Evolutionary conservation across 1,284 basidiomycete genomes (phyloP).

Genomic region (Leccinum subatratum): DNA sequence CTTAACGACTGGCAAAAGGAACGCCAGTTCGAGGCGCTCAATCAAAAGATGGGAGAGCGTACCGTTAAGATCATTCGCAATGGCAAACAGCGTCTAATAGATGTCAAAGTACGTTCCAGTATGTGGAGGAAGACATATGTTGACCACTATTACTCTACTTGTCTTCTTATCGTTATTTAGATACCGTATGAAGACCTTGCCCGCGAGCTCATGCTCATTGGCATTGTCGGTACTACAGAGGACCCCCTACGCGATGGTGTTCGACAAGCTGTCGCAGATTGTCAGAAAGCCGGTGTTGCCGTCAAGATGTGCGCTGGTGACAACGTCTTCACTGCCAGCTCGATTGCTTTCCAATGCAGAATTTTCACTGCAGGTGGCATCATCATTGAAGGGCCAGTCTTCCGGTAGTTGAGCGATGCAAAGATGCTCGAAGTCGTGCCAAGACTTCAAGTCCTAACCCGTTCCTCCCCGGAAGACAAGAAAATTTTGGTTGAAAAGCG

Average conservation of each 20-base stretch:
- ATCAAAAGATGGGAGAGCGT: constrained; percentile 95
- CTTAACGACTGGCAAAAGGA: constrained; percentile 98
- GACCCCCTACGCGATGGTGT: constrained; percentile 93
- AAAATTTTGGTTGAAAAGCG: constrained; percentile 87
- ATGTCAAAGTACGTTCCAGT: constrained; percentile 60
- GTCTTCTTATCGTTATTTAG: constrained; percentile 26
- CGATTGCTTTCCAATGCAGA: constrained; percentile 92
- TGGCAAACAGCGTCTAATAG: constrained; percentile 75
- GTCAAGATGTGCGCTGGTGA: constrained; percentile 99
- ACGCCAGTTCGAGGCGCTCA: constrained; percentile 87
- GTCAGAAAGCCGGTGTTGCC: constrained; percentile 84
- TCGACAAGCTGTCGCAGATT: constrained; percentile 80
- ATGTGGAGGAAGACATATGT: constrained; percentile 54
- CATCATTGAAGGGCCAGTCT: constrained; percentile 93
- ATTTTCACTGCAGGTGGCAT: constrained; percentile 90
- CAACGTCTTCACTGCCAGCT: constrained; percentile 90
- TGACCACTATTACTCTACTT: background rate
- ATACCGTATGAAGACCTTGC: constrained; percentile 73
- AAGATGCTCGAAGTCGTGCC: constrained; percentile 66
- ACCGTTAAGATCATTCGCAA: constrained; percentile 87
- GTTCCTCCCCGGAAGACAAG: constrained; percentile 98
- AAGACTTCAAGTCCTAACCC: constrained; percentile 76
- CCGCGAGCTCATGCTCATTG: constrained; percentile 77
- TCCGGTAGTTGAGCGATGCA: constrained; percentile 52
- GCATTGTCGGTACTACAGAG: constrained; percentile 92